These are phyloP conservation scores for Lodderomyces theae DNA, from an alignment of 1,139 yeast genomes.

Conservation along the genomic window DNA sequence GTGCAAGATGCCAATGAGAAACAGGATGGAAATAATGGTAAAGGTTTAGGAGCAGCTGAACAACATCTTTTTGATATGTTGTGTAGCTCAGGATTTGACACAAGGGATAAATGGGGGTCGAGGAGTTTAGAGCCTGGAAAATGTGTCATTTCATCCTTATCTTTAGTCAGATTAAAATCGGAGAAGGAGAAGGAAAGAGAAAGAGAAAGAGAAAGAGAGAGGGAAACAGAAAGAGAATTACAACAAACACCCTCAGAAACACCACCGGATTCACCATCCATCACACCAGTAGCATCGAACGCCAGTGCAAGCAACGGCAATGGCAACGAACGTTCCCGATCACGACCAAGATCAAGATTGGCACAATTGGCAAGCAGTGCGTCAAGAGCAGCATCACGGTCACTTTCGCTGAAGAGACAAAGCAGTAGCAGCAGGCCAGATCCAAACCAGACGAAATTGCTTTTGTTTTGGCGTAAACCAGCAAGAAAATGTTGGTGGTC, in stretches of 20 bases:
- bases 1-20: slow-evolving; percentile 8
- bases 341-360: slow-evolving; percentile 46
- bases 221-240: no score
- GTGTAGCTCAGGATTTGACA: slow-evolving; percentile 80
- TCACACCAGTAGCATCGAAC: slow-evolving; percentile 47
- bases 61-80: slow-evolving; percentile 94
- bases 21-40: slow-evolving; percentile 21
- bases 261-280: slow-evolving; percentile 48
- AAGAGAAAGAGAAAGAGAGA: background rate
- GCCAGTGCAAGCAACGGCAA: slow-evolving; percentile 22
- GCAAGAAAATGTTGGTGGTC: slow-evolving; percentile 99
- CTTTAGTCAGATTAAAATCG: slow-evolving; percentile 65
- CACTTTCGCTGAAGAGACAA: slow-evolving; percentile 43
- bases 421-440: slow-evolving; percentile 21
- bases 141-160: slow-evolving; percentile 81
- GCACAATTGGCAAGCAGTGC: slow-evolving; percentile 44
- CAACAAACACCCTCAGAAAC: slow-evolving; percentile 21
- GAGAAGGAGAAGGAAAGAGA: slow-evolving; percentile 6
- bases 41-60: slow-evolving; percentile 83
- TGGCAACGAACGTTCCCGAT: slow-evolving; percentile 27
- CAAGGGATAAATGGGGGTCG: slow-evolving; percentile 79
- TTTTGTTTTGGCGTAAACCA: slow-evolving; percentile 95
- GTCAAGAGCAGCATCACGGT: slow-evolving; percentile 51
- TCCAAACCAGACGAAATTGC: slow-evolving; percentile 60
- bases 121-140: slow-evolving; percentile 81